Evolutionary conservation across 495 filamentous ascomycete genomes (phyloP), one percentile per base, ranked within the genome.

Genomic region (Lasiosphaeris hirsuta): DNA sequence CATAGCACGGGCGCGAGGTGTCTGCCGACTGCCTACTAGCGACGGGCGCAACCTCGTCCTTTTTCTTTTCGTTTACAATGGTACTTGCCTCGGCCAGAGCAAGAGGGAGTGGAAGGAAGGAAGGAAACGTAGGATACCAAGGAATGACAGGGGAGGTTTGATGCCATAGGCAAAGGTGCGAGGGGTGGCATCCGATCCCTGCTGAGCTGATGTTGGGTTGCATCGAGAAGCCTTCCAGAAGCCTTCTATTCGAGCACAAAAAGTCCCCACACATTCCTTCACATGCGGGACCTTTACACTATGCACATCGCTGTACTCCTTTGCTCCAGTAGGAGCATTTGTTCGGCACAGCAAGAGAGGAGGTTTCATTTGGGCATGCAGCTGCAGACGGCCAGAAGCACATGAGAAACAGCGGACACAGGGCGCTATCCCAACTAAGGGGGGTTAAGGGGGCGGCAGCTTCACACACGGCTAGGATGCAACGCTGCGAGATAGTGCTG

Each of bases 1-100:
- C 46, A 49, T 10, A 49, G 46, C n/a, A 49, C 14, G 46, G 46
- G 46, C 10, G 46, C 46, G 13, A 49, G 46, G 36, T 49, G 46
- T 49, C 33, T 49, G 11, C 46, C 19, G n/a, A 49, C 46, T 9
- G 46, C 46, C 9, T 49, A 49, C 19, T 49, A 49, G 19, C 46
- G 17, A 23, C 15, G 23, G 5, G 23, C 5, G 2, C 23, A 30
- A 5, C 23, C 9, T 46, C 4, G 43, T 5, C 43, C 7, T 7
- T 46, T 46, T 19, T 19, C 23, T 30, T 5, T 30, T 30, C n/a
- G n/a, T n/a, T 30, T 30, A 30, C 23, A 30, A 30, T 2, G 23
- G 23, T 30, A 30, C 23, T 30, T 30, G 5, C 23, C 23, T 5
- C 23, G 23, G 5, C 23, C 23, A 30, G 23, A 5, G 23, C 5